Base-by-base conservation (phyloP, 73 alveolate species). In the Paramecium sexaurelia region DNA sequence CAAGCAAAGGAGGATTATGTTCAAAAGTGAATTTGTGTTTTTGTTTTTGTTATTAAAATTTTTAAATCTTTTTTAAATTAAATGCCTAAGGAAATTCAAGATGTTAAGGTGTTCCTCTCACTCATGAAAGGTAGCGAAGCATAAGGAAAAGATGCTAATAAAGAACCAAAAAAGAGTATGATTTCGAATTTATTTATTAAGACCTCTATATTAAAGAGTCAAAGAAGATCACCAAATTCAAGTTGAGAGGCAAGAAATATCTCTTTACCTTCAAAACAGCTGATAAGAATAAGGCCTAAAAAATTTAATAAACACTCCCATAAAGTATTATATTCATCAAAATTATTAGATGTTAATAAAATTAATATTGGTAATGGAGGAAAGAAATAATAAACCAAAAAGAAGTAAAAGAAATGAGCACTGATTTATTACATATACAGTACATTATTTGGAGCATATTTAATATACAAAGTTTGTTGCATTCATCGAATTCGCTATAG, bases 161-260 rank as follows among this genome's bases (percentile, higher is more conserved):
- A 73, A 36, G 87, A 73, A 36, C 90, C 68, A 78, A 78, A 78
- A 61, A 78, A 45, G 43, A 78, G 90, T 78, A 41, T 51, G 27
- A n/a, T 40, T 78, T 41, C 13, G 33, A 3, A 22, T 43, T 19
- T 29, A 19, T 45, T 9, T n/a, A 51, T 51, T 29, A 6, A 88
- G 73, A 82, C 37, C 78, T 88, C 26, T 88, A 67, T 66, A 71
- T 88, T 9, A 88, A 88, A 68, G 87, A 39, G 33, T 36, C 75
- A 24, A 88, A 88, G 91, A 88, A 82, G 87, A 88, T 88, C 90
- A 88, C 94, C 84, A 88, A 88, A 61, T 88, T 88, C 43, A 88
- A 88, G 55, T 82, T 88, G 55, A 88, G 94, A 88, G 91, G 91
- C 56, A 66, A 66, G 91, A 88, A 69, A 82, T 88, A 68, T 71